Evolutionary conservation across 2,329 filamentous ascomycete genomes (phyloP), one percentile per base, ranked within the genome.

Genomic region (Microdochium trichocladiopsis): DNA sequence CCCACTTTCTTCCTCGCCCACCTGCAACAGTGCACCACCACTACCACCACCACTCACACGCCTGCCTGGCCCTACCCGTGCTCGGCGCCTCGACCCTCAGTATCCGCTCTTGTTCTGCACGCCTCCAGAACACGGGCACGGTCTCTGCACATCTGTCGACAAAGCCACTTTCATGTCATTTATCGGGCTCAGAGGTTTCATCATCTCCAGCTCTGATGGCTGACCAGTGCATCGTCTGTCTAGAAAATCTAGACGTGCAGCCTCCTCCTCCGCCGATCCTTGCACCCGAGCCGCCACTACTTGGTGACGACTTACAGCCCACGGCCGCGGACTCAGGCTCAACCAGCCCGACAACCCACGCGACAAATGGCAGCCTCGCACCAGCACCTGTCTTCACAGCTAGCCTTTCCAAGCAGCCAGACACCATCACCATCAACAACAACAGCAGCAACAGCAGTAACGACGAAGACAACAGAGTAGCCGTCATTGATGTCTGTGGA

Each of bases 401-500:
- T 56, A 47, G 54, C 58, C 55, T 58, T 55, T 54, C 56, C 55
- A 55, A 54, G 58, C 60, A 58, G 52, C 49, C 54, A 55, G 50
- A 57, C 55, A 51, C 61, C 52, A 53, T 58, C 54, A 55, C 58
- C 51, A 45, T 52, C 50, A 57, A 43, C 51, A 60, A 53, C 49
- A 59, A 48, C 36, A 50, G 36, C 52, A 48, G 49, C 47, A 59
- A 48, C 36, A 50, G 36, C 52, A 48, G 49, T 45, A 52, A 54
- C 25, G 58, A 60, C 52, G 63, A 69, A 28, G 61, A 71, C 60
- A 69, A 74, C 58, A 69, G 73, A 54, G 76, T 86, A 55, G 82
- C 83, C 41, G 71, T 79, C 52, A 80, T 86, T 49, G 76, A 84
- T 55, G 86, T 90, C 48, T 99, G 94, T 71, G 88, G 90, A 53